Percentiles rank a stretch among this genome's conserved stretches.
Conservation (phyloP, 1,284 basidiomycete species). For the Coniferiporia sulphurascens region DNA sequence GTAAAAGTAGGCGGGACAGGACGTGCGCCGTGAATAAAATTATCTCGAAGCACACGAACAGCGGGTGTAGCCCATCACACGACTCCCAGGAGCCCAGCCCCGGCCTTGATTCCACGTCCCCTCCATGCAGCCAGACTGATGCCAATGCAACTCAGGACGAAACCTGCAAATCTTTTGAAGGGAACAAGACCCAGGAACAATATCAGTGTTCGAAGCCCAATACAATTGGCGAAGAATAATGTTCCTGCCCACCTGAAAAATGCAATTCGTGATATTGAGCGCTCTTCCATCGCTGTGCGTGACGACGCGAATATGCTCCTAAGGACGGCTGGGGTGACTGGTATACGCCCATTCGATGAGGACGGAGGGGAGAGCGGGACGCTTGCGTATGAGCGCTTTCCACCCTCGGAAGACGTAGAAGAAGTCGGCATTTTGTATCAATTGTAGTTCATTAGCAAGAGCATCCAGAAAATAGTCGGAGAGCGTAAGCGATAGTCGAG, state of each 20-base stretch:
- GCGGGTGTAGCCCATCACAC: slow-evolving; percentile 20
- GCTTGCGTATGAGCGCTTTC: slow-evolving; percentile 12
- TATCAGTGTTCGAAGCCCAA: slow-evolving; percentile 2
- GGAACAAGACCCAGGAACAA: neutral
- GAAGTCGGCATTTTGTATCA: slow-evolving; percentile 11
- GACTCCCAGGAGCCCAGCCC: slow-evolving; percentile 60
- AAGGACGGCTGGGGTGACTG: slow-evolving; percentile 73
- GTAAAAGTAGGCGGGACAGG: neutral
- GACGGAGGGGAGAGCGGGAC: slow-evolving; percentile 26
- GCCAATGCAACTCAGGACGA: slow-evolving; percentile 70
- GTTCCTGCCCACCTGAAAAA: slow-evolving; percentile 63
- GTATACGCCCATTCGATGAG: slow-evolving; percentile 50
- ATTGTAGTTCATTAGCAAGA: neutral
- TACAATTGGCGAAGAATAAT: neutral
- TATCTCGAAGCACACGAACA: slow-evolving; percentile 24
- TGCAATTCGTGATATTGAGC: slow-evolving; percentile 73
- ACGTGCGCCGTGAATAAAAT: slow-evolving; percentile 24
- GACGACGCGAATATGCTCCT: slow-evolving; percentile 80
- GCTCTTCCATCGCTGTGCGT: slow-evolving; percentile 69
- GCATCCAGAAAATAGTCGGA: neutral
- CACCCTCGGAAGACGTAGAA: neutral
- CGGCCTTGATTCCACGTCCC: slow-evolving; percentile 57
- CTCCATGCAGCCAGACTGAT: slow-evolving; percentile 70
- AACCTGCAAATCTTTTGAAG: slow-evolving; percentile 62
- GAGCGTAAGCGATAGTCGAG: neutral